A percentile compares a stretch with the other conserved stretches of the same genome.
phyloP scores from a whole-genome alignment of 331 rosid genomes.

The Acacia concinna region DNA sequence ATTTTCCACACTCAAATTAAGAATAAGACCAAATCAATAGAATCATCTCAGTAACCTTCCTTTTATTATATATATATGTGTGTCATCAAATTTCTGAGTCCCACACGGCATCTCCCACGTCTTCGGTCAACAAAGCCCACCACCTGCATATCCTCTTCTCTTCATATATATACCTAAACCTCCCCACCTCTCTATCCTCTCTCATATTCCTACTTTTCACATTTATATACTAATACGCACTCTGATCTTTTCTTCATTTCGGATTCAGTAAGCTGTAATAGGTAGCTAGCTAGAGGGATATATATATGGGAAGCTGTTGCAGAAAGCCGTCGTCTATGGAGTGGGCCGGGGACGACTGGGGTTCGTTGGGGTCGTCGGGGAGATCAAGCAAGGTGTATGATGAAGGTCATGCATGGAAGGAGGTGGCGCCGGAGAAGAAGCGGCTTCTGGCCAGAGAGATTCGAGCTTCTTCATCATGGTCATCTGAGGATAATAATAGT shows the following conservation, averaged over 20 bases:
- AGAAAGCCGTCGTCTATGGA: conserved; percentile 36
- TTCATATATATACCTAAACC: conserved; percentile 33
- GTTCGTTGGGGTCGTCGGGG: conserved; percentile 41
- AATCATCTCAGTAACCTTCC: not conserved
- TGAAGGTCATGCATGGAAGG: conserved; percentile 15
- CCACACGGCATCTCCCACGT: conserved; percentile 28
- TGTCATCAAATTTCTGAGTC: conserved; percentile 29
- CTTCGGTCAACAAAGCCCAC: conserved; percentile 41
- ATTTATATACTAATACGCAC: not conserved
- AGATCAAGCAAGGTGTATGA: conserved; percentile 39
- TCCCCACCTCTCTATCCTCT: conserved; percentile 32
- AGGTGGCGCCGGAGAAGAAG: conserved; percentile 33
- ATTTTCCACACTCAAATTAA: conserved; percentile 2
- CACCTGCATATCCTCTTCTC: not conserved
- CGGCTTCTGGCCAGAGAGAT: conserved; percentile 39
- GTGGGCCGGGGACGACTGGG: conserved; percentile 76
- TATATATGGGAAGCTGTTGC: conserved; percentile 82
- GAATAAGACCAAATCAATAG: not conserved
- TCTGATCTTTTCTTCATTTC: not conserved
- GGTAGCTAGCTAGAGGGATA: not conserved
- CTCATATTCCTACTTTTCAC: conserved; percentile 17
- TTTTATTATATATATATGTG: not conserved
- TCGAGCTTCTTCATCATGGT: conserved; percentile 27
- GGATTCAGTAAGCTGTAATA: not conserved
- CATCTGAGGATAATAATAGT: not conserved